Percentiles rank a stretch among this genome's conserved stretches.
These are phyloP conservation scores for Ganoderma boninense DNA, from an alignment of 1,284 basidiomycete genomes.

Conservation along the genomic window DNA sequence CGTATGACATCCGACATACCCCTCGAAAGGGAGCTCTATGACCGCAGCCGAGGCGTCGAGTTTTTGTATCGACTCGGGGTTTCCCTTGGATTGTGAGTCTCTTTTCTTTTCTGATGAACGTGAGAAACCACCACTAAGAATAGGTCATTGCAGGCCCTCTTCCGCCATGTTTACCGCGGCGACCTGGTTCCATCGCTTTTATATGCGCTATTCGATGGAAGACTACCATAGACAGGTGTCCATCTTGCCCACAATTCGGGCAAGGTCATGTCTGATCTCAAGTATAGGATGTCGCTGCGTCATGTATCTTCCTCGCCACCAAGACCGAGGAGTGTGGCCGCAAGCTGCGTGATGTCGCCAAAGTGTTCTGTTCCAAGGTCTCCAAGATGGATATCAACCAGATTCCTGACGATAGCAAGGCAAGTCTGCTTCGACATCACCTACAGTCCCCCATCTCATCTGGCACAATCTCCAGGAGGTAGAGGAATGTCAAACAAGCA, in stretches of 20 bases:
- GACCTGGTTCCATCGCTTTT: conserved; percentile 94
- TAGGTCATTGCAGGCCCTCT: conserved; percentile 60
- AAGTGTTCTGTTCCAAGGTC: conserved; percentile 78
- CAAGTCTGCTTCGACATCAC: conserved; percentile 31
- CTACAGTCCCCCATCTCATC: not conserved
- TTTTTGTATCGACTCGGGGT: conserved; percentile 82
- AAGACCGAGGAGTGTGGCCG: conserved; percentile 92
- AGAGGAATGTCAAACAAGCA: conserved; percentile 74
- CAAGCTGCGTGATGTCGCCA: conserved; percentile 86
- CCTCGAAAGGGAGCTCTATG: conserved; percentile 73
- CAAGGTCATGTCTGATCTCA: conserved; percentile 5
- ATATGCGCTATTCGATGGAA: conserved; percentile 90
- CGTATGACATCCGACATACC: conserved; percentile 56
- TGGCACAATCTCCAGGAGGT: conserved; percentile 61
- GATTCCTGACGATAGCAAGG: conserved; percentile 68
- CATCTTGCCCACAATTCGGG: too few relatives aligned
- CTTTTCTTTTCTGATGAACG: not conserved
- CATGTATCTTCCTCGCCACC: conserved; percentile 91
- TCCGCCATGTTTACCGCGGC: conserved; percentile 86
- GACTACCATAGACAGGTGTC: conserved; percentile 82
- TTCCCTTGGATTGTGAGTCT: conserved; percentile 73
- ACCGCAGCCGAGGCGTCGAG: conserved; percentile 80
- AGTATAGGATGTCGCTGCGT: conserved; percentile 84
- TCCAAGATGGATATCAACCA: conserved; percentile 61
- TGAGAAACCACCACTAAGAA: conserved; percentile 17